Conservation (phyloP, 441 rosid genomes). For the Brassica balearica region DNA sequence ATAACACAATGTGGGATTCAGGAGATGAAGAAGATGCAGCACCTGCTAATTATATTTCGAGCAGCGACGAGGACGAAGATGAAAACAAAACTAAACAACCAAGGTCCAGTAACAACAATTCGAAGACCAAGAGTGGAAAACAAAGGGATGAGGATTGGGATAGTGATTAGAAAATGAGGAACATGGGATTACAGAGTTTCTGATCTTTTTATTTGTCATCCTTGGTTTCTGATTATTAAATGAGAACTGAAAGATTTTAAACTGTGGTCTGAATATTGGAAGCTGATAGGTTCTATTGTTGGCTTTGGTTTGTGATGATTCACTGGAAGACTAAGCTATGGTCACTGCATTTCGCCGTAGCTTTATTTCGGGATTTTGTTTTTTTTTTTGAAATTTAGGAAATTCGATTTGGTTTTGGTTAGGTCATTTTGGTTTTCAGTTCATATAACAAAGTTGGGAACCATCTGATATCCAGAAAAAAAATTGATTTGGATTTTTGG, state of each 20-base stretch:
- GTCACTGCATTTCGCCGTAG: not conserved
- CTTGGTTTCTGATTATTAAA: conserved; percentile 15
- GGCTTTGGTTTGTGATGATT: not conserved
- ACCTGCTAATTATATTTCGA: conserved; percentile 52
- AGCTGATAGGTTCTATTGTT: conserved; percentile 17
- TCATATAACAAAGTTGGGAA: too few species aligned
- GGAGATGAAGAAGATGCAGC: conserved; percentile 52
- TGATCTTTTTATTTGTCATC: not conserved
- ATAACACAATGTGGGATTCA: conserved; percentile 73
- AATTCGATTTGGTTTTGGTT: too few species aligned
- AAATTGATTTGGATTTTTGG: too few species aligned
- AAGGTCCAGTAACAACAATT: conserved; percentile 31
- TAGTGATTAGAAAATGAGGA: conserved; percentile 42
- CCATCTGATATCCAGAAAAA: too few species aligned
- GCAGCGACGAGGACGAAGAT: conserved; percentile 55
- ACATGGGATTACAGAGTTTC: not conserved
- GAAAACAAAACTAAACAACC: conserved; percentile 34
- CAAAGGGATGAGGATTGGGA: conserved; percentile 71
- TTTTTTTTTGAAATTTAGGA: too few species aligned
- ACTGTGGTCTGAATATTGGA: conserved; percentile 25
- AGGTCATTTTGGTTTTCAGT: too few species aligned
- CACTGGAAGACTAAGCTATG: not conserved
- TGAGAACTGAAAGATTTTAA: not conserved
- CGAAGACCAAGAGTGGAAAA: conserved; percentile 45
- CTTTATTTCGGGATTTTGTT: too few species aligned